Evolutionary conservation across 1,284 basidiomycete genomes (phyloP).

Genomic region (Leucoagaricus sp.): DNA sequence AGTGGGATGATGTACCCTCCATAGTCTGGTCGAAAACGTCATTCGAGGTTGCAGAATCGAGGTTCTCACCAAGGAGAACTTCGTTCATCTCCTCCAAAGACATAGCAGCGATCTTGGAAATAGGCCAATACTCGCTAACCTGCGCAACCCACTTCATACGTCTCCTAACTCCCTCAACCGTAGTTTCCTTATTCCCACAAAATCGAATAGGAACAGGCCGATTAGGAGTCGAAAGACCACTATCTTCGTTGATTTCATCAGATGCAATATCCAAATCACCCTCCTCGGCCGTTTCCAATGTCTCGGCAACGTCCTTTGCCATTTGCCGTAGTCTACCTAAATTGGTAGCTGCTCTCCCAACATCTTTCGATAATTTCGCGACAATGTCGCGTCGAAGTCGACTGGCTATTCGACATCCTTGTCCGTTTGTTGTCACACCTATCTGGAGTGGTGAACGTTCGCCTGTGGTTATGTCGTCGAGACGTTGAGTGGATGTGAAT

Average conservation of each 20-base stretch:
- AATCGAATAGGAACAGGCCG: constrained; percentile 76
- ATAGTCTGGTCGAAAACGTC: background rate
- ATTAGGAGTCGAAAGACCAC: constrained; percentile 69
- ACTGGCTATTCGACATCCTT: constrained; percentile 86
- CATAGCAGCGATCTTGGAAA: constrained; percentile 76
- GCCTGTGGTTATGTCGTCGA: constrained; percentile 51
- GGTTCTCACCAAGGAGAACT: constrained; percentile 50
- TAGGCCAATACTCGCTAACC: constrained; percentile 93
- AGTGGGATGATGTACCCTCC: constrained; percentile 15
- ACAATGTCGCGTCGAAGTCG: constrained; percentile 86
- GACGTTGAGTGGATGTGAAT: constrained; percentile 87
- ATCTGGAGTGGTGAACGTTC: constrained; percentile 73
- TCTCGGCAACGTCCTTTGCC: constrained; percentile 46
- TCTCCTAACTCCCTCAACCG: constrained; percentile 53
- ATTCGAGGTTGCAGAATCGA: constrained; percentile 21
- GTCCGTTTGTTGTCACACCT: constrained; percentile 89
- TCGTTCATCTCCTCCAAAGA: constrained; percentile 68
- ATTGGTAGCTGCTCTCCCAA: constrained; percentile 79
- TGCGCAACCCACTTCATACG: constrained; percentile 90
- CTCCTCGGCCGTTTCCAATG: constrained; percentile 15
- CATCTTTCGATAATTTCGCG: constrained; percentile 69
- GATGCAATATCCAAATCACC: constrained; percentile 30
- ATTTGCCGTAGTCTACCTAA: constrained; percentile 72
- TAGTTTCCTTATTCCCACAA: constrained; percentile 47
- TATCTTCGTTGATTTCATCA: constrained; percentile 58